Conservation (phyloP, 352 stramenopile genomes). For the Phytophthora agathidicida region DNA sequence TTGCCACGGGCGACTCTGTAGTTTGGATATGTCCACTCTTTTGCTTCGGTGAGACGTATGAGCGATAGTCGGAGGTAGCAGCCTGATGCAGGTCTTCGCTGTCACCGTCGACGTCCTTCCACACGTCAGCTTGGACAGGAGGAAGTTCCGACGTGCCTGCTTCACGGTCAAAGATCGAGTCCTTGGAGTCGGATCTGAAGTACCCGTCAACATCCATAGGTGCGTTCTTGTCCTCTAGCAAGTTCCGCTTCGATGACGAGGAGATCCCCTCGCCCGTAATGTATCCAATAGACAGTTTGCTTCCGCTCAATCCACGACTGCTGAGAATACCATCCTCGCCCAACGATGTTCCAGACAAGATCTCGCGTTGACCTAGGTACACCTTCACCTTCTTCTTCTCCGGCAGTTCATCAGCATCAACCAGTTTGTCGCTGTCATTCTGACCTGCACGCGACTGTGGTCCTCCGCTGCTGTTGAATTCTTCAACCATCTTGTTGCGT, state of each 20-base stretch:
- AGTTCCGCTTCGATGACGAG: constrained; percentile 34
- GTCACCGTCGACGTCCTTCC: constrained; percentile 39
- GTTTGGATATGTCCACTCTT: constrained; percentile 40
- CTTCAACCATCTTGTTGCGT: constrained; percentile 78
- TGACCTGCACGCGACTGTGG: constrained; percentile 25
- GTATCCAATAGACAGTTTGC: constrained; percentile 23
- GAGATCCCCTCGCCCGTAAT: constrained; percentile 46
- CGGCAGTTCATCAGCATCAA: constrained; percentile 57
- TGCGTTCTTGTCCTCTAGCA: constrained; percentile 30
- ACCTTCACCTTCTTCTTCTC: constrained; percentile 87
- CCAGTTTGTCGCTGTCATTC: constrained; percentile 54
- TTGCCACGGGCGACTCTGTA: constrained; percentile 27
- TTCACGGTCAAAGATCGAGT: constrained; percentile 56
- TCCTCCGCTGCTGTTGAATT: constrained; percentile 37
- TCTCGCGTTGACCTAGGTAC: constrained; percentile 43
- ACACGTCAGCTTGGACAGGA: constrained; percentile 33
- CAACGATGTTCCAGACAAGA: constrained; percentile 43
- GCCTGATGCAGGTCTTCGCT: constrained; percentile 36
- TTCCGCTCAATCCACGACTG: constrained; percentile 10
- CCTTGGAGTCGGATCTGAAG: constrained; percentile 60
- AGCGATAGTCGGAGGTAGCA: constrained; percentile 44
- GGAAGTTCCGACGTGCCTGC: constrained; percentile 32
- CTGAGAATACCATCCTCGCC: constrained; percentile 36
- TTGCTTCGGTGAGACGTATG: constrained; percentile 64
- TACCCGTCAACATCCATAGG: constrained; percentile 50